Evolutionary conservation across 331 rosid species (phyloP).

Genomic region (Phaseolus coccineus): DNA sequence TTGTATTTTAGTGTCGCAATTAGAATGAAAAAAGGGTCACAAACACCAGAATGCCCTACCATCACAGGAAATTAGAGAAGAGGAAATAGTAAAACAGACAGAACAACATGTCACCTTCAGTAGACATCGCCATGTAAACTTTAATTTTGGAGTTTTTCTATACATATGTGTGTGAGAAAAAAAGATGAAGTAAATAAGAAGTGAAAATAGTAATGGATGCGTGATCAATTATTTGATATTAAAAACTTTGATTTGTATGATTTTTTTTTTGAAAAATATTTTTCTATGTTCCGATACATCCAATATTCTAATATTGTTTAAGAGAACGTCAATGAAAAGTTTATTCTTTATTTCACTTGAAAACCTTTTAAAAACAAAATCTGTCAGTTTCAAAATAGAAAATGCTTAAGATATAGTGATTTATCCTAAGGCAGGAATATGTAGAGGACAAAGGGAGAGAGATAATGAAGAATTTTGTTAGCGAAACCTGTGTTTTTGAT

Average conservation of each 20-base stretch:
- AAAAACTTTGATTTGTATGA: neutral
- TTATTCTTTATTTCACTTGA: too few species aligned
- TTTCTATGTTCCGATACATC: too few species aligned
- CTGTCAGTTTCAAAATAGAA: too few species aligned
- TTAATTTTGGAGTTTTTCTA: neutral
- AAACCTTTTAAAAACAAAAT: too few species aligned
- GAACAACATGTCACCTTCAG: conserved; percentile 36
- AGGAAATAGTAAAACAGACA: conserved; percentile 10
- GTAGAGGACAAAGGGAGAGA: too few species aligned
- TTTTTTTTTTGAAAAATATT: too few species aligned
- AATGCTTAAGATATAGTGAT: too few species aligned
- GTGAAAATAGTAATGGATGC: neutral
- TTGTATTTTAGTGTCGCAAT: conserved; percentile 13
- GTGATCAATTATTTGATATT: neutral
- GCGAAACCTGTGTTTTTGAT: neutral
- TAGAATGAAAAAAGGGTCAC: conserved; percentile 9
- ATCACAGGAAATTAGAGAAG: conserved; percentile 23
- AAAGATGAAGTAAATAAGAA: neutral
- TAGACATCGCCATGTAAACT: conserved; percentile 2
- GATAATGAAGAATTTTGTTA: too few species aligned
- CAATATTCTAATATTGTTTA: too few species aligned
- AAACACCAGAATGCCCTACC: conserved; percentile 32
- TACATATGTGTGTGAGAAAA: neutral
- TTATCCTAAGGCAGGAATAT: too few species aligned
- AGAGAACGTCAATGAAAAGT: too few species aligned